Conservation (phyloP, 108 stramenopile genomes). For the Fragilaria crotonensis region DNA sequence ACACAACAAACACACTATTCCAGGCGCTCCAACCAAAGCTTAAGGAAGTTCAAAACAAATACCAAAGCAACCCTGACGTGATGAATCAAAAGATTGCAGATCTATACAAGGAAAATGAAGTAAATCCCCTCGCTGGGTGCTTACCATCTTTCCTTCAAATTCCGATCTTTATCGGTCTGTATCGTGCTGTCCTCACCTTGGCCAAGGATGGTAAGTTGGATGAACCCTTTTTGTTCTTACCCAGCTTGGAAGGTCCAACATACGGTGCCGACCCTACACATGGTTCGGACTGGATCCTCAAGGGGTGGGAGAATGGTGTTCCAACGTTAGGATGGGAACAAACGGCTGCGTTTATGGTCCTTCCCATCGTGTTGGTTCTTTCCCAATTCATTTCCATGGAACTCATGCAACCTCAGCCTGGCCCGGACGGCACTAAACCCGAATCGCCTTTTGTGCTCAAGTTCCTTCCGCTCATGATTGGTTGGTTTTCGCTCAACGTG, state of each 20-base stretch:
- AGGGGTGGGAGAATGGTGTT: constrained; percentile 70
- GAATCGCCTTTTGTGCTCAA: constrained; percentile 79
- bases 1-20: background rate
- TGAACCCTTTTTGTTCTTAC: constrained; percentile 93
- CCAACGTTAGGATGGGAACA: constrained; percentile 93
- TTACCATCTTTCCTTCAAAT: constrained; percentile 90
- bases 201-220: constrained; percentile 84
- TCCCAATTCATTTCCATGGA: constrained; percentile 87
- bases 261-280: constrained; percentile 91
- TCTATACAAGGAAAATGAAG: constrained; percentile 87
- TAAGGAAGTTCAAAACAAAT: constrained; percentile 89
- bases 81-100: constrained; percentile 93
- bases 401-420: constrained; percentile 70
- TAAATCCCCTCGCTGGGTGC: constrained; percentile 94
- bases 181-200: constrained; percentile 86
- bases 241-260: constrained; percentile 92
- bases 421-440: constrained; percentile 46
- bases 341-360: constrained; percentile 77
- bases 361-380: constrained; percentile 76
- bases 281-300: constrained; percentile 81
- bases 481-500: constrained; percentile 93
- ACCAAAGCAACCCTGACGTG: constrained; percentile 90
- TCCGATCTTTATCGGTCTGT: constrained; percentile 95
- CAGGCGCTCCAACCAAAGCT: constrained; percentile 83
- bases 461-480: constrained; percentile 89